These are phyloP conservation scores for Canavalia ensiformis DNA, from an alignment of 306 rosid species.

Conservation along the genomic window DNA sequence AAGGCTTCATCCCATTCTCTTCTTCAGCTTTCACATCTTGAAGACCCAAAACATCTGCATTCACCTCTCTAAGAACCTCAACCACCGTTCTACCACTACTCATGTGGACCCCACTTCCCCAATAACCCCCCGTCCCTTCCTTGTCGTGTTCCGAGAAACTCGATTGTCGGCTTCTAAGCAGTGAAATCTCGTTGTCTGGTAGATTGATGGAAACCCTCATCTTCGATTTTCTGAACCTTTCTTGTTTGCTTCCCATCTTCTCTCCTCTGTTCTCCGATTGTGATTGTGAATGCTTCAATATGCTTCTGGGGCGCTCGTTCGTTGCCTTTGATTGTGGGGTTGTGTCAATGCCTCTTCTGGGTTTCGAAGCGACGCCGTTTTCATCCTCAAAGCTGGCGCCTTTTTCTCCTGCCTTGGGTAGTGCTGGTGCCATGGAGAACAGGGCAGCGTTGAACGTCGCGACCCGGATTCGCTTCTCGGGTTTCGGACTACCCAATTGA, in stretches of 20 bases:
- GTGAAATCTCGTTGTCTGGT: slow-evolving; percentile 90
- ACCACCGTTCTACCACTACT: slow-evolving; percentile 63
- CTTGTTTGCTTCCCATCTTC: slow-evolving; percentile 47
- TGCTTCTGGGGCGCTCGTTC: slow-evolving; percentile 73
- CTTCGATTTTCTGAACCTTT: slow-evolving; percentile 61
- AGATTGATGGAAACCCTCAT: slow-evolving; percentile 86
- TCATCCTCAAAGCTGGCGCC: slow-evolving; percentile 38
- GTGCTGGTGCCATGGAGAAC: slow-evolving; percentile 90
- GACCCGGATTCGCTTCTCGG: slow-evolving; percentile 60
- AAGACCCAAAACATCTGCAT: slow-evolving; percentile 84
- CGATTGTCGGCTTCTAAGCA: slow-evolving; percentile 64
- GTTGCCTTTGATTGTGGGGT: slow-evolving; percentile 54
- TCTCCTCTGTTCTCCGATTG: slow-evolving; percentile 48
- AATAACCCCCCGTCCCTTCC: slow-evolving; percentile 52
- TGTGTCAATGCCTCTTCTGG: slow-evolving; percentile 3
- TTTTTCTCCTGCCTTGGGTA: slow-evolving; percentile 53
- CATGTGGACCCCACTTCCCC: slow-evolving; percentile 36
- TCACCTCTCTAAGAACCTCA: slow-evolving; percentile 84
- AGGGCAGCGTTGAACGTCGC: slow-evolving; percentile 97
- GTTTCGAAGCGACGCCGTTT: slow-evolving; percentile 44
- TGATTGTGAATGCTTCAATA: slow-evolving; percentile 70
- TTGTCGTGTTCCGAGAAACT: slow-evolving; percentile 71
- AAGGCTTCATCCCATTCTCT: slow-evolving; percentile 90
- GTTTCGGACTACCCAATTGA: slow-evolving; percentile 45
- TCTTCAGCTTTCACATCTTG: slow-evolving; percentile 99